These are phyloP conservation scores for Aleurites moluccanus DNA, from an alignment of 441 rosid species.

Conservation along the genomic window DNA sequence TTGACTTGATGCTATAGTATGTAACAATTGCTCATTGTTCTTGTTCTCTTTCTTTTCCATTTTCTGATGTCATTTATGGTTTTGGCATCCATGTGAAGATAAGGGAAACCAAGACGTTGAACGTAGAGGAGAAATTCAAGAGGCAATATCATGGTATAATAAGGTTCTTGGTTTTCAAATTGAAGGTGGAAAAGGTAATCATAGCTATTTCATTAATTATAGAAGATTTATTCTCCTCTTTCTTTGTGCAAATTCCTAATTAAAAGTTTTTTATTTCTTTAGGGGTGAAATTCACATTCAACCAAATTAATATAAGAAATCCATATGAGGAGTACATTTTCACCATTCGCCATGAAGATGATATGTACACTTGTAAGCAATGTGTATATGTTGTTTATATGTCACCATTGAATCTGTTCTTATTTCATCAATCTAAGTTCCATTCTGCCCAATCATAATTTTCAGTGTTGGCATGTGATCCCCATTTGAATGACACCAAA, in stretches of 20 bases:
- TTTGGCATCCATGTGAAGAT: slow-evolving; percentile 43
- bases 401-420: slow-evolving; percentile 7
- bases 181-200: slow-evolving; percentile 81
- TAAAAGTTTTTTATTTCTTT: slow-evolving; percentile 23
- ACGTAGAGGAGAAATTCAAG: slow-evolving; percentile 44
- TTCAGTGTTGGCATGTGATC: slow-evolving; percentile 84
- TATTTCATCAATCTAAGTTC: neutral
- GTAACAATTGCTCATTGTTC: neutral
- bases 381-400: neutral
- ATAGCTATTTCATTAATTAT: neutral
- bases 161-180: slow-evolving; percentile 67
- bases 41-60: slow-evolving; percentile 2
- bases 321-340: slow-evolving; percentile 52
- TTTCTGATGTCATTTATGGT: slow-evolving; percentile 24
- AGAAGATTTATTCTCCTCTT: slow-evolving; percentile 2
- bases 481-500: slow-evolving; percentile 50
- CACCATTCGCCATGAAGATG: slow-evolving; percentile 65
- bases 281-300: slow-evolving; percentile 86
- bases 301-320: slow-evolving; percentile 47
- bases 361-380: slow-evolving; percentile 61
- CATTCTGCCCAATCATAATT: slow-evolving; percentile 20
- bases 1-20: neutral
- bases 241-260: slow-evolving; percentile 17
- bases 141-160: slow-evolving; percentile 80
- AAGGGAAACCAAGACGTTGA: slow-evolving; percentile 42